Evolutionary conservation across 331 rosid genomes (phyloP), one percentile per base, ranked within the genome.

Genomic region (Spiraea crenata): DNA sequence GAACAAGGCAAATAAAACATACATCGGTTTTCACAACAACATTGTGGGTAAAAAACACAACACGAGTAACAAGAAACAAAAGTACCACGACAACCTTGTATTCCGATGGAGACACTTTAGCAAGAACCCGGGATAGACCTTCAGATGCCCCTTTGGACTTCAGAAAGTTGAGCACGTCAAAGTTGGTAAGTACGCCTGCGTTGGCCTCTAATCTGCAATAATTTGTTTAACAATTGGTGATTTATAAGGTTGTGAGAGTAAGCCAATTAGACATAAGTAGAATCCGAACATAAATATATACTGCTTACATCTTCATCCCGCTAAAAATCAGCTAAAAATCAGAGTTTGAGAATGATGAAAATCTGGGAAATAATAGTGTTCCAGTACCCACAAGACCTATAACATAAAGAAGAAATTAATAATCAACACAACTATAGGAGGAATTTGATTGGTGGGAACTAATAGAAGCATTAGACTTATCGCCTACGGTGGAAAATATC

Each of bases 71-170:
- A 62, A 1, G 35, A 63, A 77, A 25, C 31, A 2, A 0, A 25
- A 25, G 31, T 25, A 25, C 31, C 31, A 25, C 31, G 31, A 25
- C 31, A 25, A 25, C 31, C 31, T 25, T 25, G 31, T 25, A 2
- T 2, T 25, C 31, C 31, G 31, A 25, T 25, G 77, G 85, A 7
- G 84, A 75, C 10, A 92, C 92, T 52, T 77, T 82, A 38, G 93
- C 88, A 72, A 85, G 82, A 81, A 87, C 87, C 78, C 89, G 68
- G 4, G 87, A 79, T 35, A 81, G 86, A 79, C 88, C 96, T 52
- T 80, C 83, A 0, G 88, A 83, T 44, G 95, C 92, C 57, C 98
- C 95, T 84, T 82, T 92, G 2, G 88, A 78, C 76, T 81, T 83
- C 50, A 92, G 83, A 80, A 90, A 90, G 47, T 83, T 83, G 20